These are phyloP conservation scores for Scedosporium minutisporum DNA, from an alignment of 2,329 filamentous ascomycete genomes.

Conservation along the genomic window DNA sequence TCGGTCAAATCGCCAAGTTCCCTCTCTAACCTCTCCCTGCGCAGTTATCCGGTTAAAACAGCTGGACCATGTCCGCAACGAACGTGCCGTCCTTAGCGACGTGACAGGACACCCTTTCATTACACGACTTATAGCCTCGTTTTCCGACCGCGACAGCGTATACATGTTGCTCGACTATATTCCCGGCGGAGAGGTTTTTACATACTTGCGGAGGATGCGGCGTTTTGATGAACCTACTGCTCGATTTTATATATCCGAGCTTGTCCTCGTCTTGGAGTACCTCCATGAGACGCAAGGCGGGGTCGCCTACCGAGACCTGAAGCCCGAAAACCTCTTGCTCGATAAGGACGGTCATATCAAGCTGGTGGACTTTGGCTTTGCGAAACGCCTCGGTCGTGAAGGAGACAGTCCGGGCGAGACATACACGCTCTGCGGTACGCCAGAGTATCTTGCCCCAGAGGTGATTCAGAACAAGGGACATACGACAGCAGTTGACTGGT, in stretches of 20 bases:
- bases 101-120: constrained; percentile 78
- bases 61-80: constrained; percentile 77
- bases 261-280: constrained; percentile 71
- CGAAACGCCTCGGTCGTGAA: constrained; percentile 59
- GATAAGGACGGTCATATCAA: constrained; percentile 72
- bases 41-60: constrained; percentile 71
- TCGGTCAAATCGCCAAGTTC: too few relatives aligned
- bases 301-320: constrained; percentile 72
- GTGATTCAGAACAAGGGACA: constrained; percentile 76
- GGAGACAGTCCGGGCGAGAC: constrained; percentile 52
- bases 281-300: constrained; percentile 69
- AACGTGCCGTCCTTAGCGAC: constrained; percentile 67
- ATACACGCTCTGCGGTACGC: constrained; percentile 75
- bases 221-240: constrained; percentile 71
- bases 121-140: constrained; percentile 67
- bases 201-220: constrained; percentile 66
- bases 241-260: constrained; percentile 76
- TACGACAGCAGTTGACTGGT: constrained; percentile 74
- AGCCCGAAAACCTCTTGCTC: constrained; percentile 73
- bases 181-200: constrained; percentile 77
- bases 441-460: constrained; percentile 75
- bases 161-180: constrained; percentile 81
- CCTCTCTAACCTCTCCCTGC: background rate
- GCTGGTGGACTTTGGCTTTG: constrained; percentile 78
- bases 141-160: constrained; percentile 67